Evolutionary conservation across 148 eudicot species (phyloP), one percentile per base, ranked within the genome.

Genomic region (Heliamphora exappendiculata): DNA sequence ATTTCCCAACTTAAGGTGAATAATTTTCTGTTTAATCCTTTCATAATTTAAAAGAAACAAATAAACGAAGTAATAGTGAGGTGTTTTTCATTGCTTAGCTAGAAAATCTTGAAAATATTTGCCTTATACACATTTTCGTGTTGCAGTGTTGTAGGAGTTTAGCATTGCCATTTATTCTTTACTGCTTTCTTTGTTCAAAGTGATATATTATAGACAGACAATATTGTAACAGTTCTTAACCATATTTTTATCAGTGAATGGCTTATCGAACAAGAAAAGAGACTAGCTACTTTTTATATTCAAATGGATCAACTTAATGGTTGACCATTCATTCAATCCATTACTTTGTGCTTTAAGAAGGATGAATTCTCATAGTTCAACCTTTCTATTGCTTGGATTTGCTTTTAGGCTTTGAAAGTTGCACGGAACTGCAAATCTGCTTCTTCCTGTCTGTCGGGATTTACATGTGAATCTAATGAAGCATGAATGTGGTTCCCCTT

Each of bases 401-500:
- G 5, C 3, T 13, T 55, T 4, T n/a, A 11, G n/a, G 4, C 60
- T 55, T 11, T 20, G 9, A 55, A 20, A 55, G 31, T 55, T 20
- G 60, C 8, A 4, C 8, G 10, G 60, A 55, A 22, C 60, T 55
- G 31, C 28, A 55, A n/a, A 22, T n/a, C 6, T 24, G 0, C 54
- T 50, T 50, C 14, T 1, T 50, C 16, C 16, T 50, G 45, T 11
- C 17, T 16, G 16, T 6, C 14, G 54, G 17, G 54, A 12, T 50
- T 16, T 16, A 11, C 20, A 47, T 44, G 26, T 45, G 3, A 90
- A 86, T 51, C 84, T 91, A 0, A 90, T 85, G 84, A 82, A 87
- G 0, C 17, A 11, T 12, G 57, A 34, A 22, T 20, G 24, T 73
- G 31, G 4, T 13, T 58, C 17, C 37, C 13, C 17, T 72, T 73